Conservation (phyloP, 1,284 basidiomycete genomes). For the Apiotrichum siamense region DNA sequence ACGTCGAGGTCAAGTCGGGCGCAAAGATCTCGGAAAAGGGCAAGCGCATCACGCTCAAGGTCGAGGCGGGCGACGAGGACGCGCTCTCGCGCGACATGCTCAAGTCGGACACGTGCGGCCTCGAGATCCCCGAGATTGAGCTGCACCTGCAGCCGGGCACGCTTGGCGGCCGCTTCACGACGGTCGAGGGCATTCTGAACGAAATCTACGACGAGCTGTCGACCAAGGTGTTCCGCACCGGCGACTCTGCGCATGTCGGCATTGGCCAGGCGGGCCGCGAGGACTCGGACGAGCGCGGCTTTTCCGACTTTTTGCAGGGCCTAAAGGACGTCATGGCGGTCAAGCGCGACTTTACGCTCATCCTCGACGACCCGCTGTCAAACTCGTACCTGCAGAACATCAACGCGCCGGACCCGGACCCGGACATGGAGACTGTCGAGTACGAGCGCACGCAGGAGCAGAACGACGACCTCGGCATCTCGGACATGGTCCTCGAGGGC, state of each 20-base stretch:
- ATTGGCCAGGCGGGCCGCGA: conserved; percentile 30
- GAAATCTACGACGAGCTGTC: conserved; percentile 95
- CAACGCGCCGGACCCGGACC: conserved; percentile 86
- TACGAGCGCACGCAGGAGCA: conserved; percentile 85
- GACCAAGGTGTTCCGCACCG: conserved; percentile 72
- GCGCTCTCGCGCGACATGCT: conserved; percentile 92
- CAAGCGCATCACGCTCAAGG: conserved; percentile 79
- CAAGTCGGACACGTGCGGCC: conserved; percentile 90
- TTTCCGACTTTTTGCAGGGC: conserved; percentile 69
- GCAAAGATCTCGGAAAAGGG: conserved; percentile 79
- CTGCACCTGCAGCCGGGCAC: conserved; percentile 88
- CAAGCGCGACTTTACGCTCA: conserved; percentile 74
- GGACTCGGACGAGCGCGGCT: conserved; percentile 54
- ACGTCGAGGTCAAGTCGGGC: conserved; percentile 96
- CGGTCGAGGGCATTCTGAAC: conserved; percentile 87
- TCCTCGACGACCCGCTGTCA: conserved; percentile 90
- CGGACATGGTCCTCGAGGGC: conserved; percentile 90
- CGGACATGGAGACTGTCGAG: conserved; percentile 74
- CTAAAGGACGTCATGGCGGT: conserved; percentile 76
- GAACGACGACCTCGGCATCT: conserved; percentile 92
- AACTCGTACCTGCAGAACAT: conserved; percentile 96
- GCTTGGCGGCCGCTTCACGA: conserved; percentile 96
- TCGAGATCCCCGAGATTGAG: conserved; percentile 91
- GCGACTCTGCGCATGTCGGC: conserved; percentile 34
- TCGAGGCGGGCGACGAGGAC: conserved; percentile 70